phyloP scores from a whole-genome alignment of 768 basidiomycete genomes.

The Agrocybe pediades region DNA sequence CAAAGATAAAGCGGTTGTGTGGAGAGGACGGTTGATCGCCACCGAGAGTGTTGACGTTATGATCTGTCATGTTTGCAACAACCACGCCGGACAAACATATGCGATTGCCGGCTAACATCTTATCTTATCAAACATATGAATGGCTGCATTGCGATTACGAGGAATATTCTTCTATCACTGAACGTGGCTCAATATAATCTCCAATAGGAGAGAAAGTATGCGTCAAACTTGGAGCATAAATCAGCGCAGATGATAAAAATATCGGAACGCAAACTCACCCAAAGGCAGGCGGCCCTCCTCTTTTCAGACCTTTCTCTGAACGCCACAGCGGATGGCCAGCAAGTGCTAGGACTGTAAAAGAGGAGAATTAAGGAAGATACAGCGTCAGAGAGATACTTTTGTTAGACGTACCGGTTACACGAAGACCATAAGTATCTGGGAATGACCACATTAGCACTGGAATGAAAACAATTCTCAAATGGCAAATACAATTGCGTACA shows the following conservation, averaged over 20 bases:
- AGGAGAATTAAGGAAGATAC: neutral
- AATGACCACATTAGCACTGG: neutral
- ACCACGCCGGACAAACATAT: no score
- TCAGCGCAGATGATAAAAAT: neutral
- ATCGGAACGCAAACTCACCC: conserved; percentile 32
- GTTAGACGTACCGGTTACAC: conserved; percentile 53
- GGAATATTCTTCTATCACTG: conserved; percentile 49
- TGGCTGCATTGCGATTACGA: no score
- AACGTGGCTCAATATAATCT: conserved; percentile 41
- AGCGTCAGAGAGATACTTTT: conserved; percentile 10
- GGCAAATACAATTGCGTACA: conserved; percentile 15
- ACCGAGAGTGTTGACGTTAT: no score
- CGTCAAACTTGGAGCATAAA: conserved; percentile 22
- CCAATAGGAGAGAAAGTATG: conserved; percentile 39
- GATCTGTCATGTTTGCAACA: no score
- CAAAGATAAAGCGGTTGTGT: no score
- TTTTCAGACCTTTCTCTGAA: conserved; percentile 46
- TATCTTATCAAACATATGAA: no score
- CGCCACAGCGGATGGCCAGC: conserved; percentile 59
- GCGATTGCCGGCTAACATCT: no score
- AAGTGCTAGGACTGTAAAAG: conserved; percentile 28
- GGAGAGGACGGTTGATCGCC: no score
- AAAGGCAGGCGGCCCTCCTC: conserved; percentile 57
- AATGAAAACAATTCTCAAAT: neutral
- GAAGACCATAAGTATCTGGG: conserved; percentile 52